These are phyloP conservation scores for Pleurotus djamor DNA, from an alignment of 768 basidiomycete genomes.

Conservation along the genomic window DNA sequence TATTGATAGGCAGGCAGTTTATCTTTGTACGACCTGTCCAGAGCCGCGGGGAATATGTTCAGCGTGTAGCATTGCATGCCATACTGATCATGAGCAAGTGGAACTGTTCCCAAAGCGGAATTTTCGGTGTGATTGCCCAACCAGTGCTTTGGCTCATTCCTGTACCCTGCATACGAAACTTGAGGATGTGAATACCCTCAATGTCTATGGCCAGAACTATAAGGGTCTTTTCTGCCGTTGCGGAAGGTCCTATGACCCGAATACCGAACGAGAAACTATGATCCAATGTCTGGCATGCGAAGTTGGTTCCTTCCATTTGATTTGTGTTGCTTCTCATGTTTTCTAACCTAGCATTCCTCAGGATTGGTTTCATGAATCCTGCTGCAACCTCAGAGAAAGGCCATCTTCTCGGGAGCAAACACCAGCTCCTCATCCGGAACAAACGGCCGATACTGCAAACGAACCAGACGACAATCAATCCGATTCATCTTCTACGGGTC, in stretches of 20 bases:
- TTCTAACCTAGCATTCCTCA: slow-evolving; percentile 21
- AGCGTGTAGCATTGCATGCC: slow-evolving; percentile 85
- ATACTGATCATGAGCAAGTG: slow-evolving; percentile 83
- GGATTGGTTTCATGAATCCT: slow-evolving; percentile 95
- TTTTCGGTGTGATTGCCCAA: slow-evolving; percentile 87
- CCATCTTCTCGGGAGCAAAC: slow-evolving; percentile 48
- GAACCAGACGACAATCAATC: slow-evolving; percentile 53
- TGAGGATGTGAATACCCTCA: slow-evolving; percentile 57
- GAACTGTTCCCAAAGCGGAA: slow-evolving; percentile 84
- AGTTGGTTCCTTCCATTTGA: slow-evolving; percentile 40
- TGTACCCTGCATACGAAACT: slow-evolving; percentile 59
- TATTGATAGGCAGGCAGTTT: slow-evolving; percentile 64
- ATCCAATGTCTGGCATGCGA: slow-evolving; percentile 86
- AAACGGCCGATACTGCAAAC: slow-evolving; percentile 16
- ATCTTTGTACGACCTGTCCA: slow-evolving; percentile 76
- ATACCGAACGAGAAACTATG: slow-evolving; percentile 80
- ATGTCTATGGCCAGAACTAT: slow-evolving; percentile 78
- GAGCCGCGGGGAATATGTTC: slow-evolving; percentile 49
- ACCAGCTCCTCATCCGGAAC: slow-evolving; percentile 20
- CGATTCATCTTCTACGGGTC: slow-evolving; percentile 58
- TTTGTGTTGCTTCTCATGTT: slow-evolving; percentile 2
- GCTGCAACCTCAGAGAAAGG: slow-evolving; percentile 73
- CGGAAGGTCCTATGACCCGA: slow-evolving; percentile 66
- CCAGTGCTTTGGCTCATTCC: slow-evolving; percentile 50
- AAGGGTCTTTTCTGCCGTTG: slow-evolving; percentile 73